Evolutionary conservation across 257 asterid species (phyloP), one percentile per base, ranked within the genome.

Genomic region (Lithospermum erythrorhizon): DNA sequence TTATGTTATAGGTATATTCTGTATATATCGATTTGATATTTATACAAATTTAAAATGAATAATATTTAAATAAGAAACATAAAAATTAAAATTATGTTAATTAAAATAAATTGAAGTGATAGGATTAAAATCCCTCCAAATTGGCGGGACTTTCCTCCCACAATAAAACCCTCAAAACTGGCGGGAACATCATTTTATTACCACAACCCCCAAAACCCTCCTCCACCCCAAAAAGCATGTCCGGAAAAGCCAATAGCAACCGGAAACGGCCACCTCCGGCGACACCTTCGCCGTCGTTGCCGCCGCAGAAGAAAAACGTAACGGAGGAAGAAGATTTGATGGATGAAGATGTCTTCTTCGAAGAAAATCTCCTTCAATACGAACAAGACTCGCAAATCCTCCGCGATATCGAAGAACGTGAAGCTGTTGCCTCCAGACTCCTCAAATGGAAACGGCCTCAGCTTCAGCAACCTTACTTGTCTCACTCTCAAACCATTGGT

Each of bases 311-410:
- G 70, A 84, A 81, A 13, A 95, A 77, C 18, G 84, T 83, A 5
- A 23, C 60, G 20, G 37, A 27, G 74, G 97, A 84, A 59, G 96
- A 86, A 19, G 98, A 93, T 70, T 96, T 89, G 61, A 59, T 84
- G 2, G 97, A 88, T 64, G 98, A 89, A 72, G 98, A 93, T 60
- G 77, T 86, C 9, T 88, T 84, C 76, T 76, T 86, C 65, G 97
- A 88, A 60, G 96, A 93, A 80, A 80, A 88, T 77, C 81, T 84
- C 63, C 83, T 91, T 48, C 95, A 82, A 61, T 69, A 58, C 74
- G 94, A 93, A 69, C 89, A 86, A 59, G 86, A 84, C 61, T 58
- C 79, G 19, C 86, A 76, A 57, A 67, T 70, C 18, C 76, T 78
- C 37, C 80, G 78, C 23, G 83, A 78, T 19, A 57, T 69, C 54